Evolutionary conservation across 768 basidiomycete genomes (phyloP).

Genomic region (Kwoniella heveanensis): DNA sequence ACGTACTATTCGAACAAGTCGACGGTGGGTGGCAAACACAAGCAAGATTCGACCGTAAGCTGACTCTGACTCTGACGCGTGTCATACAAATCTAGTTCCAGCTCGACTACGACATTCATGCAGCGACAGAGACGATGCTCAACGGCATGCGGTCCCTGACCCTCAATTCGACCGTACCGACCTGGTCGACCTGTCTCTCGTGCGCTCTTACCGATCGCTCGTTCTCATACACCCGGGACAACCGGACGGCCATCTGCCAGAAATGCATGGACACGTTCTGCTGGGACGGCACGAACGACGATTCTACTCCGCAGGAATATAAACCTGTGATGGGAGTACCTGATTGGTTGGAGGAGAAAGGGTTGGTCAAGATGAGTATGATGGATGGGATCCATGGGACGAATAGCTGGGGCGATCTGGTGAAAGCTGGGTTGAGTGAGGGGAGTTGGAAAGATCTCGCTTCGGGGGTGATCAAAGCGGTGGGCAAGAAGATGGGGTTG

Average conservation of each 20-base stretch:
- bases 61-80: no score
- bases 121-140: conserved; percentile 65
- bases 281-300: conserved; percentile 50
- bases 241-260: conserved; percentile 42
- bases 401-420: conserved; percentile 3
- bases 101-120: conserved; percentile 64
- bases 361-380: conserved; percentile 9
- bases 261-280: conserved; percentile 52
- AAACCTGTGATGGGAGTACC: conserved; percentile 49
- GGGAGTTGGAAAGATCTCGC: conserved; percentile 8
- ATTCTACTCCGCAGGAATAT: conserved; percentile 40
- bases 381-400: conserved; percentile 5
- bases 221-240: conserved; percentile 35
- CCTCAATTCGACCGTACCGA: conserved; percentile 62
- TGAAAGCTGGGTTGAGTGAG: conserved; percentile 6
- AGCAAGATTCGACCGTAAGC: no score
- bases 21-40: conserved; percentile 40
- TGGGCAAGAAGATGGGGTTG: conserved; percentile 8
- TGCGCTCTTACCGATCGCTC: conserved; percentile 67
- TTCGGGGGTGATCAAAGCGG: background rate
- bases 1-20: conserved; percentile 43
- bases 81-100: no score
- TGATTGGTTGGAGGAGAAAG: conserved; percentile 25
- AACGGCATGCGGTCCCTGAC: conserved; percentile 63
- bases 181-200: conserved; percentile 69